A percentile compares a stretch with the other conserved stretches of the same genome.
Evolutionary conservation across 1,139 yeast species (phyloP).

Genomic region (Sugiyamaella novakii): DNA sequence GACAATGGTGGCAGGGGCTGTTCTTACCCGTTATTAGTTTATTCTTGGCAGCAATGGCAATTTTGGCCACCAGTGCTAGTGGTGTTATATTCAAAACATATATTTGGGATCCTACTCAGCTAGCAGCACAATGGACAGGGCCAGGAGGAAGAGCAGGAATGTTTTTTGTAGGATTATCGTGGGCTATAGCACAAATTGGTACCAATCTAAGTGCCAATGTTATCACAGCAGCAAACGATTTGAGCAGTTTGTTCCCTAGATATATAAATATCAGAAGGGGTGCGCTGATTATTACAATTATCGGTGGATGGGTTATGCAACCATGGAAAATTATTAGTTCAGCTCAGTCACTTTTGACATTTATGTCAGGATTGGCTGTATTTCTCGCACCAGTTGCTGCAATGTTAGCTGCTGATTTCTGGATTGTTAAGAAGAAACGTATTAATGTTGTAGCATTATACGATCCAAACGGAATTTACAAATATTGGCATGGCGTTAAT

Average conservation of each 20-base stretch:
- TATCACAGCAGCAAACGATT: conserved; percentile 56
- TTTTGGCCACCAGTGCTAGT: conserved; percentile 41
- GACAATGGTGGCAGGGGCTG: conserved; percentile 35
- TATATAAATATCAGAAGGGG: conserved; percentile 57
- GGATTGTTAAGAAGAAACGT: conserved; percentile 46
- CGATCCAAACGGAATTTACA: conserved; percentile 45
- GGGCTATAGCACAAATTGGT: conserved; percentile 51
- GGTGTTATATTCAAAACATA: conserved; percentile 38
- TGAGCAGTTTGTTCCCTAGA: conserved; percentile 52
- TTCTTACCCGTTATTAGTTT: conserved; percentile 43
- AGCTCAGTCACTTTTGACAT: conserved; percentile 41
- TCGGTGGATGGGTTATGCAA: conserved; percentile 48
- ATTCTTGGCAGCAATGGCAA: conserved; percentile 40
- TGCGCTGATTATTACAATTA: conserved; percentile 49
- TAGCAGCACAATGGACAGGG: conserved; percentile 29
- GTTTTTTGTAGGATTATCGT: conserved; percentile 51
- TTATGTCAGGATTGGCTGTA: conserved; percentile 45
- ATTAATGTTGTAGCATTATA: conserved; percentile 43
- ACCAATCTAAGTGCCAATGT: conserved; percentile 55
- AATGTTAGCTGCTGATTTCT: conserved; percentile 47
- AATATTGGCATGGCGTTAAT: conserved; percentile 47
- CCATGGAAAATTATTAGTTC: conserved; percentile 56
- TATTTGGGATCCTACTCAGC: conserved; percentile 33
- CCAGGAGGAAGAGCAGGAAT: conserved; percentile 42
- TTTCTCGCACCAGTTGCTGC: conserved; percentile 51